Evolutionary conservation across 129 eudicot species (phyloP).

Genomic region (Sambucus nigra): DNA sequence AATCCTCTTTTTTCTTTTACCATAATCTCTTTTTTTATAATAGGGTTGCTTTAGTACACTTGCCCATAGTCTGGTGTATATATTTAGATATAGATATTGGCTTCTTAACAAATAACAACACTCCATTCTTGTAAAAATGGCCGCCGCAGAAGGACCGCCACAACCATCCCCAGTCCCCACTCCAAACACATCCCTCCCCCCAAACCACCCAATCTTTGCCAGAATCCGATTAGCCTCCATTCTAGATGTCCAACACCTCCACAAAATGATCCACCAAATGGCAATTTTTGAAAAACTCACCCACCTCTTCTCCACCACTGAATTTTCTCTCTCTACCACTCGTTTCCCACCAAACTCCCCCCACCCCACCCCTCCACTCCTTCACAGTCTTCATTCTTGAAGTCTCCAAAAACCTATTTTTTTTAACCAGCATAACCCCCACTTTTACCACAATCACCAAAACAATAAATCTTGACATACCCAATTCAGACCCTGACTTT

Average conservation of each 20-base stretch:
- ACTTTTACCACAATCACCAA: slow-evolving; percentile 43
- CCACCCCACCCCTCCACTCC: slow-evolving; percentile 51
- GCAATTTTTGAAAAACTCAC: slow-evolving; percentile 58
- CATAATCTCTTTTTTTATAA: too few species aligned
- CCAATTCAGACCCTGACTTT: slow-evolving; percentile 34
- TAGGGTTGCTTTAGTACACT: too few species aligned
- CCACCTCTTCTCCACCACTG: slow-evolving; percentile 59
- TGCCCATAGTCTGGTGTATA: too few species aligned
- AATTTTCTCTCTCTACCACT: slow-evolving; percentile 53
- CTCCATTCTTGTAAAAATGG: slow-evolving; percentile 26
- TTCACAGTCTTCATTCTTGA: slow-evolving; percentile 74
- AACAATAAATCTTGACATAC: slow-evolving; percentile 34
- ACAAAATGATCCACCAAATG: slow-evolving; percentile 76
- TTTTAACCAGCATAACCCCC: slow-evolving; percentile 13
- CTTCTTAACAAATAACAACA: too few species aligned
- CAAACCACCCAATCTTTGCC: slow-evolving; percentile 41
- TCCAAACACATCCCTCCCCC: slow-evolving; percentile 29
- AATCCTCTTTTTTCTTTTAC: too few species aligned
- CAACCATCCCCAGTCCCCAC: slow-evolving; percentile 28
- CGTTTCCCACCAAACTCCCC: slow-evolving; percentile 36
- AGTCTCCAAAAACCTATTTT: slow-evolving; percentile 43
- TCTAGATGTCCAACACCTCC: slow-evolving; percentile 56
- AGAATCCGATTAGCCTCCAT: slow-evolving; percentile 59
- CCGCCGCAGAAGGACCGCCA: slow-evolving; percentile 62
- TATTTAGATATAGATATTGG: too few species aligned